Conservation (phyloP, 768 basidiomycete species). For the Neoboletus magnificus region DNA sequence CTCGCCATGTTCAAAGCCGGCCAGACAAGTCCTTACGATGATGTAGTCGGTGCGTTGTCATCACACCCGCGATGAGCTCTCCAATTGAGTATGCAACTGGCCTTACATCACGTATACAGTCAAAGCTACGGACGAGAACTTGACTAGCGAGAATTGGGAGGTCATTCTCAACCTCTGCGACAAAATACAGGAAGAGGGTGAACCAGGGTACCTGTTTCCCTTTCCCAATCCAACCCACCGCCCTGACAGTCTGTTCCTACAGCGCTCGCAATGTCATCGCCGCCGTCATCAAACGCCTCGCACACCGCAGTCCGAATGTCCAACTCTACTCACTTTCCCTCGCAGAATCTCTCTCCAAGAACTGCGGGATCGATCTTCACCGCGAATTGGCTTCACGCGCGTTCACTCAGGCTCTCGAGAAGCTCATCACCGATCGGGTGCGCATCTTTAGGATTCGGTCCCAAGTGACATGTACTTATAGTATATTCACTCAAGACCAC, state of each 20-base stretch:
- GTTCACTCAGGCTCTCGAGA: conserved; percentile 87
- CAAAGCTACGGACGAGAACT: conserved; percentile 97
- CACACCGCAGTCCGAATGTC: conserved; percentile 94
- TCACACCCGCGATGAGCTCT: conserved; percentile 1
- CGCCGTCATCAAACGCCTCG: conserved; percentile 82
- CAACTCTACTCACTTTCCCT: conserved; percentile 91
- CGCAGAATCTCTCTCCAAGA: conserved; percentile 87
- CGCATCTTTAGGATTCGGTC: conserved; percentile 18
- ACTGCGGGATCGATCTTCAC: conserved; percentile 77
- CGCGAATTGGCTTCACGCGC: conserved; percentile 85
- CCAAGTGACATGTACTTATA: conserved; percentile 9
- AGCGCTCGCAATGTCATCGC: conserved; percentile 87
- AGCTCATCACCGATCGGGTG: conserved; percentile 85
- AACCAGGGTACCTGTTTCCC: conserved; percentile 59
- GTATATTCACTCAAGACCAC: conserved; percentile 57
- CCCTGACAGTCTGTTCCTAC: conserved; percentile 20
- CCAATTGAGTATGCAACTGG: conserved; percentile 1
- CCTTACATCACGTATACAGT: conserved; percentile 40
- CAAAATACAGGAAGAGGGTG: conserved; percentile 89
- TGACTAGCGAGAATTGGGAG: conserved; percentile 95
- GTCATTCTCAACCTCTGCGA: conserved; percentile 92
- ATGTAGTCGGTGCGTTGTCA: conserved; percentile 74
- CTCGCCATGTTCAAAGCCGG: conserved; percentile 67
- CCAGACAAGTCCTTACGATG: conserved; percentile 78
- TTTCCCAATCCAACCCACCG: background rate